Evolutionary conservation across 116 monocot genomes (phyloP).

Genomic region (Dioscorea cayenensis): DNA sequence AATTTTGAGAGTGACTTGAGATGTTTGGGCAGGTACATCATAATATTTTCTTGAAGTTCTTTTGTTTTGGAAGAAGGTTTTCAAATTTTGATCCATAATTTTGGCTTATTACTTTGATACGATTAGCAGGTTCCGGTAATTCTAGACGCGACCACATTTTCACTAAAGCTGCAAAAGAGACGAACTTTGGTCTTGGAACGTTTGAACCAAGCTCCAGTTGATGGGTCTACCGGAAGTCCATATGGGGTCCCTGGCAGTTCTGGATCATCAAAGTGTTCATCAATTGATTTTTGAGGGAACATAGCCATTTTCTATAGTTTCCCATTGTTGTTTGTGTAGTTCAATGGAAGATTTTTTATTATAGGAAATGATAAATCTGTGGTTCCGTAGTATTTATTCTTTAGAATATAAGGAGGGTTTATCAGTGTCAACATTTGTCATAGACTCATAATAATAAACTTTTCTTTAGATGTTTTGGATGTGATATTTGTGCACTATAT

Average conservation of each 20-base stretch:
- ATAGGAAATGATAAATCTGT: too few relatives aligned
- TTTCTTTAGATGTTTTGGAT: too few relatives aligned
- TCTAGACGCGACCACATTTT: conserved; percentile 74
- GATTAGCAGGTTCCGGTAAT: conserved; percentile 69
- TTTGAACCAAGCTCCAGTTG: conserved; percentile 92
- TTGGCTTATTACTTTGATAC: conserved; percentile 6
- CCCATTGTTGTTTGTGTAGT: too few relatives aligned
- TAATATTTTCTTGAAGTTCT: not conserved
- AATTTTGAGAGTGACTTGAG: too few relatives aligned
- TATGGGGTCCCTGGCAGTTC: conserved; percentile 37
- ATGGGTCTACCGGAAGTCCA: conserved; percentile 64
- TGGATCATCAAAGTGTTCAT: conserved; percentile 47
- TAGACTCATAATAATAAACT: too few relatives aligned
- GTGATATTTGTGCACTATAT: too few relatives aligned
- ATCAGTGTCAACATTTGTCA: too few relatives aligned
- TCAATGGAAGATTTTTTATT: too few relatives aligned
- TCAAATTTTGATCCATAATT: not conserved
- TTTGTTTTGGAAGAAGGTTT: not conserved
- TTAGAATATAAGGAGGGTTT: too few relatives aligned
- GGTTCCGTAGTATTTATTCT: too few relatives aligned
- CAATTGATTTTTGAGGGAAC: conserved; percentile 34
- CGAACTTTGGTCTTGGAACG: conserved; percentile 71
- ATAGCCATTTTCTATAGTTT: too few relatives aligned
- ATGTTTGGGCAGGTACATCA: not conserved
- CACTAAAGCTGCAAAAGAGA: conserved; percentile 63